These are phyloP conservation scores for Ganoderma lucidum DNA, from an alignment of 1,284 basidiomycete species.

Conservation along the genomic window DNA sequence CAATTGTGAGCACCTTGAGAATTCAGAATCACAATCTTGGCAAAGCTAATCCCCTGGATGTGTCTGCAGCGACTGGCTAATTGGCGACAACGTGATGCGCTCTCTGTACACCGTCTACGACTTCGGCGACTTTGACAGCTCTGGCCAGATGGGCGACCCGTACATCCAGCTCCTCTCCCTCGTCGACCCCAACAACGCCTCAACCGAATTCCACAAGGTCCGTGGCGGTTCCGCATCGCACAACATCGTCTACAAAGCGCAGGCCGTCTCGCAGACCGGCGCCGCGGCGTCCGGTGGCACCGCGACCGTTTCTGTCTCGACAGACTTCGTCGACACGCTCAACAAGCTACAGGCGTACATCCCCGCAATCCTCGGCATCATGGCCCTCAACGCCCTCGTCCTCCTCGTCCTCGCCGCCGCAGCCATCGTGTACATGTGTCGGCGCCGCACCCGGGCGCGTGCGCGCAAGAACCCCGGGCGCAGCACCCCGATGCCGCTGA, in stretches of 20 bases:
- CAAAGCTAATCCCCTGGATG: conserved; percentile 20
- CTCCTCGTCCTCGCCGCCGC: conserved; percentile 62
- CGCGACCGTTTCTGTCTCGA: conserved; percentile 58
- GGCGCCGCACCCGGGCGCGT: conserved; percentile 47
- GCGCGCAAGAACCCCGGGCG: conserved; percentile 56
- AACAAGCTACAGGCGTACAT: conserved; percentile 67
- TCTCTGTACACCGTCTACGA: conserved; percentile 88
- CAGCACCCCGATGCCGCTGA: conserved; percentile 61
- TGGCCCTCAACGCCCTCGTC: conserved; percentile 76
- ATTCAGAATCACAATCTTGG: background rate
- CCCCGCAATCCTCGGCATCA: conserved; percentile 73
- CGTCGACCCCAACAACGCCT: conserved; percentile 71
- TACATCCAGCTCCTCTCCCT: conserved; percentile 78
- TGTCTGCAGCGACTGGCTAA: conserved; percentile 71
- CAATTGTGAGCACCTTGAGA: conserved; percentile 63
- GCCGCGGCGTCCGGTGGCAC: conserved; percentile 36
- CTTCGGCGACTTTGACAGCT: conserved; percentile 79
- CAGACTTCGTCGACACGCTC: conserved; percentile 62
- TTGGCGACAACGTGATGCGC: conserved; percentile 85
- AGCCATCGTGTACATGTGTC: conserved; percentile 57
- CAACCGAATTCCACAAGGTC: conserved; percentile 67
- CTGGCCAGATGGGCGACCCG: conserved; percentile 71
- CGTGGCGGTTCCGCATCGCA: conserved; percentile 68
- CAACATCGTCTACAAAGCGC: conserved; percentile 74
- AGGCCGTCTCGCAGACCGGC: conserved; percentile 49